phyloP scores from a whole-genome alignment of 2,329 filamentous ascomycete genomes.

The Colletotrichum filicis region DNA sequence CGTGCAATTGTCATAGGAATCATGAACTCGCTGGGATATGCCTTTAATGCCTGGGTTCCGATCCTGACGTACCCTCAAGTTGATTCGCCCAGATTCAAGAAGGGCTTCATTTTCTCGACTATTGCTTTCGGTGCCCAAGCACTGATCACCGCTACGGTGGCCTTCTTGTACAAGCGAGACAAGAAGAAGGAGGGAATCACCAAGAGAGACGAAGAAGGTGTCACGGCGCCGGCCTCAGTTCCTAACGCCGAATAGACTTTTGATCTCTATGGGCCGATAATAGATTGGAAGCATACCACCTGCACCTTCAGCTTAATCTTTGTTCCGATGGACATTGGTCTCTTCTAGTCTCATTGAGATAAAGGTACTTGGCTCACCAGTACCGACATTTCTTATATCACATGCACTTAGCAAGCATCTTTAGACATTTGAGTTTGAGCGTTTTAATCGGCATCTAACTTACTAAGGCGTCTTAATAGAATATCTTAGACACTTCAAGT shows the following conservation, averaged over 20 bases:
- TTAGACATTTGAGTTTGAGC: too few relatives aligned
- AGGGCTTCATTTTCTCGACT: slow-evolving; percentile 51
- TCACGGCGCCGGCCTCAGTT: neutral
- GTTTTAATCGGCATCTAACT: too few relatives aligned
- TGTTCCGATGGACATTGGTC: too few relatives aligned
- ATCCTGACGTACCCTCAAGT: slow-evolving; percentile 60
- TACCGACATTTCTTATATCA: too few relatives aligned
- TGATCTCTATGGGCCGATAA: neutral
- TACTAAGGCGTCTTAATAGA: too few relatives aligned
- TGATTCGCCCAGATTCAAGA: slow-evolving; percentile 54
- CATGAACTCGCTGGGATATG: slow-evolving; percentile 40
- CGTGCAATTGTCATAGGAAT: slow-evolving; percentile 31
- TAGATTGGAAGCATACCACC: too few relatives aligned
- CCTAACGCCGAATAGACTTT: neutral
- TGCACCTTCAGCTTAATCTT: too few relatives aligned
- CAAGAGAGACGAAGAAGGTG: slow-evolving; percentile 8
- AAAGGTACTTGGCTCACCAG: too few relatives aligned
- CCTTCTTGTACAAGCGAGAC: slow-evolving; percentile 20
- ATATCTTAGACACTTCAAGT: too few relatives aligned
- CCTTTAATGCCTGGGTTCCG: slow-evolving; percentile 67
- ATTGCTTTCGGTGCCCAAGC: slow-evolving; percentile 24
- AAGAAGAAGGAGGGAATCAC: slow-evolving; percentile 3
- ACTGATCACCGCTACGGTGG: slow-evolving; percentile 5
- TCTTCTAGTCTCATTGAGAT: too few relatives aligned
- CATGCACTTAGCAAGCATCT: too few relatives aligned